Percentiles rank a stretch among this genome's conserved stretches.
These are phyloP conservation scores for Alloteropsis semialata DNA, from an alignment of 176 grass and related monocot genomes.

Conservation along the genomic window DNA sequence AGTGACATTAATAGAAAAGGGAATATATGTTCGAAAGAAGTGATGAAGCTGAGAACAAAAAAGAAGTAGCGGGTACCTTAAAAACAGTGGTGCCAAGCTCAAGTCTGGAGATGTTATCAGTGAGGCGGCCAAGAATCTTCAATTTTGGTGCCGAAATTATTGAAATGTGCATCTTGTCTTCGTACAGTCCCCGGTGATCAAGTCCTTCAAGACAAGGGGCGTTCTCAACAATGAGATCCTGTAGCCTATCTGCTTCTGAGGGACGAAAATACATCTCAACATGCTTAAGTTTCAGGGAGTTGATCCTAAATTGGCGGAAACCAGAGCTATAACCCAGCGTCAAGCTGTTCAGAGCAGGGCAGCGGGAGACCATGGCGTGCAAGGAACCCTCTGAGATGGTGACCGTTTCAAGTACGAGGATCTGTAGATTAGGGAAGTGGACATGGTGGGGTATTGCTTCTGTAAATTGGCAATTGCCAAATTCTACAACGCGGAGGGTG, in stretches of 20 bases:
- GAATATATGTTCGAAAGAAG: neutral
- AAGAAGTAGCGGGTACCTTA: neutral
- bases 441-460: neutral
- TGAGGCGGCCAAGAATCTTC: neutral
- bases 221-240: neutral
- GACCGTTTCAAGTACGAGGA: neutral
- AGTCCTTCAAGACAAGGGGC: neutral
- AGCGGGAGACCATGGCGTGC: no score
- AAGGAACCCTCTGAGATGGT: no score
- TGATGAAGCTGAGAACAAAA: neutral
- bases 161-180: neutral
- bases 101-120: no score
- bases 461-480: neutral
- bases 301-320: neutral
- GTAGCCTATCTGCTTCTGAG: neutral
- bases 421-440: neutral
- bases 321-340: neutral
- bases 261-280: neutral
- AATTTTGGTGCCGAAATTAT: neutral
- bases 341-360: no score
- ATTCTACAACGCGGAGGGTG: neutral
- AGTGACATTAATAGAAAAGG: neutral
- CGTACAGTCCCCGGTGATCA: neutral
- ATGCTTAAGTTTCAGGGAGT: neutral
- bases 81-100: neutral